Evolutionary conservation across 345 rosid species (phyloP).

Genomic region (Cardamine resedifolia): DNA sequence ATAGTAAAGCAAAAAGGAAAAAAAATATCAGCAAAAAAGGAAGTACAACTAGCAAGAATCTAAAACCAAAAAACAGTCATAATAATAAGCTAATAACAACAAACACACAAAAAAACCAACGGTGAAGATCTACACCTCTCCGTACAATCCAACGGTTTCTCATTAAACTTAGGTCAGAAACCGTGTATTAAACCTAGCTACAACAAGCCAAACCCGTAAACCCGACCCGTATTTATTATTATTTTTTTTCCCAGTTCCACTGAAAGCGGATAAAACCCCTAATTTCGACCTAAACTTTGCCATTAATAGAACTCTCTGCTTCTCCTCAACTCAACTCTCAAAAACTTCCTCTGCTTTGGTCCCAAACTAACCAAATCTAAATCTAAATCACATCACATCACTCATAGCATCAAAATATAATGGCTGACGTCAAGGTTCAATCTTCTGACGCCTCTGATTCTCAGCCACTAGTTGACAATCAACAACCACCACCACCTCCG

Average conservation of each 20-base stretch:
- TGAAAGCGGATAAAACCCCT: slow-evolving; percentile 32
- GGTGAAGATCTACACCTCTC: background rate
- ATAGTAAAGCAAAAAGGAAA: background rate
- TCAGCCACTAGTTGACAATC: slow-evolving; percentile 16
- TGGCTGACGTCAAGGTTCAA: slow-evolving; percentile 28
- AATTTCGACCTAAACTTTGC: slow-evolving; percentile 32
- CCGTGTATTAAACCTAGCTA: background rate
- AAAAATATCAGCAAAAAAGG: background rate
- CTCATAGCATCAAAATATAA: background rate
- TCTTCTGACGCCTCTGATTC: slow-evolving; percentile 22
- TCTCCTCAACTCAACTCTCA: slow-evolving; percentile 3
- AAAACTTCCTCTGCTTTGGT: slow-evolving; percentile 2
- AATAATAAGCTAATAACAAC: background rate
- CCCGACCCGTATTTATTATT: slow-evolving; percentile 33
- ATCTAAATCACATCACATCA: background rate
- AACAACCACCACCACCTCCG: background rate
- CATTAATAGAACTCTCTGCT: slow-evolving; percentile 25
- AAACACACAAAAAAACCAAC: background rate
- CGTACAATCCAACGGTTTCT: slow-evolving; percentile 30
- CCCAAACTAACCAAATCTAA: background rate
- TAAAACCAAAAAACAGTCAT: background rate
- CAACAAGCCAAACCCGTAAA: background rate
- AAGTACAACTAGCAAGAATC: background rate
- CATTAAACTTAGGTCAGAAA: slow-evolving; percentile 27
- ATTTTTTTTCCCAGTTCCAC: background rate